Percentiles rank a stretch among this genome's conserved stretches.
Evolutionary conservation across 192 early-diverging fungal genomes (phyloP).

Genomic region (Podila epicladia): DNA sequence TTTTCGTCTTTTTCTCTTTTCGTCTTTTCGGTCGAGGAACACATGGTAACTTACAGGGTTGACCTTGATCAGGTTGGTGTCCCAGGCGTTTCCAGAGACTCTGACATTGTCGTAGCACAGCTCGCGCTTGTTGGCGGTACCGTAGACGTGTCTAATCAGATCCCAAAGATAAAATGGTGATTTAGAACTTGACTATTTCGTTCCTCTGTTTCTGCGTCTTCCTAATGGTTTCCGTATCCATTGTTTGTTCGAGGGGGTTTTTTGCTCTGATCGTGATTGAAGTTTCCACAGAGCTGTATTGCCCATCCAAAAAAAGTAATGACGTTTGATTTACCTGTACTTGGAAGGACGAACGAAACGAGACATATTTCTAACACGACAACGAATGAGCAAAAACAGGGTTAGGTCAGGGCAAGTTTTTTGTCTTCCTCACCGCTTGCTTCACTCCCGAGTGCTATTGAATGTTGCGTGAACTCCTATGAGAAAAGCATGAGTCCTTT

Average conservation of each 20-base stretch:
- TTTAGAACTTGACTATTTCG: no score
- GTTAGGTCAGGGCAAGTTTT: not conserved
- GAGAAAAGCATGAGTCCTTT: not conserved
- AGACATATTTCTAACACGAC: slow-evolving; percentile 59
- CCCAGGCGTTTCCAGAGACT: slow-evolving; percentile 92
- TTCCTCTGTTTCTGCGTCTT: no score
- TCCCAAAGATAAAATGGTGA: no score
- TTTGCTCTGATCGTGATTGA: not conserved
- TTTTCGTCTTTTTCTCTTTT: no score
- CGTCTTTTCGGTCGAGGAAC: no score
- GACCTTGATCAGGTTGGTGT: slow-evolving; percentile 95
- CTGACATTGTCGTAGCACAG: slow-evolving; percentile 94
- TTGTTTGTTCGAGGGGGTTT: no score
- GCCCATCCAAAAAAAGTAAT: not conserved
- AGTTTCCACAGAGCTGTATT: not conserved
- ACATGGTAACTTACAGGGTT: slow-evolving; percentile 76
- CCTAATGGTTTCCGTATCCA: no score
- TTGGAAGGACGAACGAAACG: slow-evolving; percentile 86
- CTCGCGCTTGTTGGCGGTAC: slow-evolving; percentile 89
- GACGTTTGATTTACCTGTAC: slow-evolving; percentile 58
- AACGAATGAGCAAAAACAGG: not conserved
- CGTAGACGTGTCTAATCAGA: slow-evolving; percentile 88
- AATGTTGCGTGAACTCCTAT: no score
- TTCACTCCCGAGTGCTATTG: not conserved
- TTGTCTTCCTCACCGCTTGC: not conserved